Evolutionary conservation across 768 basidiomycete species (phyloP).

Genomic region (Amylocystis lapponica): DNA sequence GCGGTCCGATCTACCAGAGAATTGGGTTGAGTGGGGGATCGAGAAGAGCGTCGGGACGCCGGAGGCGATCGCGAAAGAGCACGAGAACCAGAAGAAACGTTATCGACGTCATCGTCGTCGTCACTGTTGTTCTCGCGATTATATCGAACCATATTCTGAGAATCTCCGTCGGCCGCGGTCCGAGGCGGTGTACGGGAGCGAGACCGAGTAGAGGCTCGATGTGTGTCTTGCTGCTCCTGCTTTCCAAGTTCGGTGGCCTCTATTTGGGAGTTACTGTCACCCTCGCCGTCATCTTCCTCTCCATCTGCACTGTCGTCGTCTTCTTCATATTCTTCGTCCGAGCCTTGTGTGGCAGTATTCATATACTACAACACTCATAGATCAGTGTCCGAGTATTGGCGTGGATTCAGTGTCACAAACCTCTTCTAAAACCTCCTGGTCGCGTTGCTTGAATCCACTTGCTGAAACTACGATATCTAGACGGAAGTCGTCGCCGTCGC

Average conservation of each 20-base stretch:
- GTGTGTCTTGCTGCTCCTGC: no score
- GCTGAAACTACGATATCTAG: constrained; percentile 92
- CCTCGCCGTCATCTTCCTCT: constrained; percentile 30
- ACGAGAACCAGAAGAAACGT: constrained; percentile 6
- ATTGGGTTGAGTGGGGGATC: constrained; percentile 36
- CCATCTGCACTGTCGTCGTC: constrained; percentile 35
- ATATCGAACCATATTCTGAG: no score
- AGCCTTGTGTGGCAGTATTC: constrained; percentile 34
- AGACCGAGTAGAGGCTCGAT: no score
- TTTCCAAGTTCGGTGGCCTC: no score
- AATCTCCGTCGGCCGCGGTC: no score
- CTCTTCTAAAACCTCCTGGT: constrained; percentile 79
- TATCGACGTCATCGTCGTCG: constrained; percentile 3
- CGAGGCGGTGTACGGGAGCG: no score
- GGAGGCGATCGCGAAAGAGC: constrained; percentile 15
- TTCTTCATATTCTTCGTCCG: constrained; percentile 26
- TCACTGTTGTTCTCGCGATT: neutral
- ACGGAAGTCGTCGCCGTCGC: constrained; percentile 49
- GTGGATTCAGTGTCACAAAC: constrained; percentile 43
- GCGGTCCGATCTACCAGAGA: constrained; percentile 40
- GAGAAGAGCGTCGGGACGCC: constrained; percentile 11
- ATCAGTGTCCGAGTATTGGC: constrained; percentile 6
- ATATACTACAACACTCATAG: constrained; percentile 47
- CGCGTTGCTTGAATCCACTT: constrained; percentile 84
- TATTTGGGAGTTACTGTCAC: constrained; percentile 4